These are phyloP conservation scores for Furcasterigmium furcatum DNA, from an alignment of 2,329 filamentous ascomycete genomes.

Conservation along the genomic window DNA sequence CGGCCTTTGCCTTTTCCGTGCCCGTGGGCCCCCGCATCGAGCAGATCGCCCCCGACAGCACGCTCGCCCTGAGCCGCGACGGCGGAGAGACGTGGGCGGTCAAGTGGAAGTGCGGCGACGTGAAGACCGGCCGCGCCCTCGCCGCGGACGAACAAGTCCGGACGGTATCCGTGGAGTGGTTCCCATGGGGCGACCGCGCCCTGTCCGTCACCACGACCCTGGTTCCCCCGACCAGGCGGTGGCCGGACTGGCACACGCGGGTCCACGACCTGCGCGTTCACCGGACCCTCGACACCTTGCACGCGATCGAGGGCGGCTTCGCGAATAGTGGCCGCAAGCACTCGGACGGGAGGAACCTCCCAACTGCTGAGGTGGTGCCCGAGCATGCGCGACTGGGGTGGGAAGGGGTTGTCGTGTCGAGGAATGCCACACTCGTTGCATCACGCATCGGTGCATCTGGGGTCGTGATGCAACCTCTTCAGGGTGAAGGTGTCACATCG, in stretches of 20 bases:
- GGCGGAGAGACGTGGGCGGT: constrained; percentile 24
- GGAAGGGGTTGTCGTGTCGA: constrained; percentile 3
- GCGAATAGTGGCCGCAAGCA: constrained; percentile 10
- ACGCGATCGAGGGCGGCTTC: constrained; percentile 18
- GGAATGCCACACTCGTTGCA: neutral
- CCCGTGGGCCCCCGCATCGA: constrained; percentile 28
- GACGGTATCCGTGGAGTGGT: constrained; percentile 11
- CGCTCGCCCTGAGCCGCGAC: constrained; percentile 24
- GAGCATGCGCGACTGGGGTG: neutral
- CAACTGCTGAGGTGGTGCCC: neutral
- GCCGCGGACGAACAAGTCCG: neutral
- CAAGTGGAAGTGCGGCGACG: constrained; percentile 22
- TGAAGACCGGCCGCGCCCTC: neutral
- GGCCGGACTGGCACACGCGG: constrained; percentile 29
- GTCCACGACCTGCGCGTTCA: constrained; percentile 15
- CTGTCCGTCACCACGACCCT: constrained; percentile 21
- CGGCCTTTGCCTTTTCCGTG: constrained; percentile 40
- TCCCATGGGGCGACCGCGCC: constrained; percentile 21
- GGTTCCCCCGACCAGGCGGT: constrained; percentile 21
- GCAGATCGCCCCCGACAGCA: constrained; percentile 30
- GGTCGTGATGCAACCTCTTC: neutral
- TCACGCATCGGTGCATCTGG: constrained; percentile 5
- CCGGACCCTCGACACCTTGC: neutral
- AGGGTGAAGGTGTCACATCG: neutral
- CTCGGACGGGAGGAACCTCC: constrained; percentile 3